Evolutionary conservation across 1,284 basidiomycete genomes (phyloP).

Genomic region (Leccinum griseonigrum): DNA sequence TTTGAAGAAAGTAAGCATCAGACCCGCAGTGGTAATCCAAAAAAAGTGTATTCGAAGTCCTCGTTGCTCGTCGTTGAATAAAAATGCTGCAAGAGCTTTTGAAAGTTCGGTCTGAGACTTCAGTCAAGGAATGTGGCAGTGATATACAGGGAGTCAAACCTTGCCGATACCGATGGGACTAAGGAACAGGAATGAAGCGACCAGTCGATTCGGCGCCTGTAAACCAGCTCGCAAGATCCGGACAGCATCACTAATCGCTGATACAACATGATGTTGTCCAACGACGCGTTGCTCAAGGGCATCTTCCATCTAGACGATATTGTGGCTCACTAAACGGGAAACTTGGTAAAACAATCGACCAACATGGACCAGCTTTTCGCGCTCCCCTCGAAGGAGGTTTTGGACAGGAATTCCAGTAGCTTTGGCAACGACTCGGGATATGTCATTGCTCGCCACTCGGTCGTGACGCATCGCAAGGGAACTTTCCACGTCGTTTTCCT

Average conservation of each 20-base stretch:
- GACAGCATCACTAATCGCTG: constrained; percentile 83
- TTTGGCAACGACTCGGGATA: constrained; percentile 85
- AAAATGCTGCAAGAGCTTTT: constrained; percentile 82
- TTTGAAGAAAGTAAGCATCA: constrained; percentile 25
- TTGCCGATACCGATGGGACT: constrained; percentile 88
- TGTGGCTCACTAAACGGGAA: constrained; percentile 2
- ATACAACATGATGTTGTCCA: constrained; percentile 85
- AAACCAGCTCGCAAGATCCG: constrained; percentile 89
- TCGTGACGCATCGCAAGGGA: constrained; percentile 76
- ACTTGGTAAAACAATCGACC: constrained; percentile 19
- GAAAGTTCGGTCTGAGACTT: constrained; percentile 74
- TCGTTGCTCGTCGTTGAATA: constrained; percentile 85
- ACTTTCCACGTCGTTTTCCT: constrained; percentile 43
- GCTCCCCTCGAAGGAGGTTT: constrained; percentile 85
- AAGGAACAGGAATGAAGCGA: constrained; percentile 90
- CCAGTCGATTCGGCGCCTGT: constrained; percentile 81
- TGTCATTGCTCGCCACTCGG: constrained; percentile 85
- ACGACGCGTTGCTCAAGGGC: constrained; percentile 73
- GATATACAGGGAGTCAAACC: constrained; percentile 33
- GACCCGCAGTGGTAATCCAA: not conserved
- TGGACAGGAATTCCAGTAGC: constrained; percentile 91
- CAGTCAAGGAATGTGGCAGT: constrained; percentile 1
- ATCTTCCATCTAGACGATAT: constrained; percentile 74
- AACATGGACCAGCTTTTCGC: constrained; percentile 86
- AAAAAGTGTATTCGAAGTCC: constrained; percentile 57